Conservation (phyloP, 2,329 filamentous ascomycete genomes). For the Geosmithia putterillii region DNA sequence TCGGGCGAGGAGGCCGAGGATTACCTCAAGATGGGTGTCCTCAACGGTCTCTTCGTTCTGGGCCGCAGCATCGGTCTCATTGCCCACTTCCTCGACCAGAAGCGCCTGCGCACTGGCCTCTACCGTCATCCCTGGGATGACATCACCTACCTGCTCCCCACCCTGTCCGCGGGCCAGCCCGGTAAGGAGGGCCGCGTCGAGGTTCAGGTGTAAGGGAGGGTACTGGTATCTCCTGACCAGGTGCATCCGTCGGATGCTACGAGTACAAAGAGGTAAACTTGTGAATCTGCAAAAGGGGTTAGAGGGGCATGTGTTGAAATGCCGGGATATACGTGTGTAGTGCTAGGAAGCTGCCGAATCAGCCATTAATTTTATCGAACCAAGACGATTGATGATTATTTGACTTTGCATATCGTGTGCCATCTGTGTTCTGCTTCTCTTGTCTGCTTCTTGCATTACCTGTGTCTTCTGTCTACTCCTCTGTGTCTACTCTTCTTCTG, state of each 20-base stretch:
- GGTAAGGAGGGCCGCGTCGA: conserved; percentile 81
- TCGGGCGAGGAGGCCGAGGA: conserved; percentile 93
- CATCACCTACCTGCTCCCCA: conserved; percentile 88
- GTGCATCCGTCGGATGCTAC: no score
- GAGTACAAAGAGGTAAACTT: no score
- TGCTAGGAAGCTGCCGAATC: conserved; percentile 16
- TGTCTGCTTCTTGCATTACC: background rate
- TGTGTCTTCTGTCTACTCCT: no score
- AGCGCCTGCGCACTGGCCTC: conserved; percentile 93
- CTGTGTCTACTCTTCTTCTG: no score
- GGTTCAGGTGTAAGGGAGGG: conserved; percentile 61
- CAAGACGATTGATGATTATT: background rate
- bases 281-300: conserved; percentile 11
- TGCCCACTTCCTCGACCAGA: conserved; percentile 99
- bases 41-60: conserved; percentile 98
- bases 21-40: conserved; percentile 97
- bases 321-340: conserved; percentile 18
- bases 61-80: conserved; percentile 97
- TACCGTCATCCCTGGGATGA: conserved; percentile 99
- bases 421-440: no score
- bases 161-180: conserved; percentile 56
- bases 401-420: no score
- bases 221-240: no score
- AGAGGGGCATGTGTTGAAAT: conserved; percentile 21
- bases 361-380: conserved; percentile 15